Evolutionary conservation across 352 stramenopile species (phyloP).

Genomic region (Phytophthora chlamydospora): DNA sequence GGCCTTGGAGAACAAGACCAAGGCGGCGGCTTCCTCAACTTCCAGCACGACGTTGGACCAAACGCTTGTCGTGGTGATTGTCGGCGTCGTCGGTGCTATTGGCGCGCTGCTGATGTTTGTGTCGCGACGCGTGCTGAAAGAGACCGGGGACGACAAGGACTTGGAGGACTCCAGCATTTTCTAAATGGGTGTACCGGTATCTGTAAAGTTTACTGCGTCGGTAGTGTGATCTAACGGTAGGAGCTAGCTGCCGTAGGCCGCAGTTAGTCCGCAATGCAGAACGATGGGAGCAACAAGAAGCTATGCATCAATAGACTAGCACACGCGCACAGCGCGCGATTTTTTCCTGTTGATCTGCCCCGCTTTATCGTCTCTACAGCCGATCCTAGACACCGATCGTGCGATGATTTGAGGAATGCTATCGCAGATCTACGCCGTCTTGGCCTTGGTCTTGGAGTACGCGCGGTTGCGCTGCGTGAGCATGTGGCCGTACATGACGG

Average conservation of each 20-base stretch:
- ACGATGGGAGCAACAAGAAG: constrained; percentile 29
- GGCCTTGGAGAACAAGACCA: constrained; percentile 27
- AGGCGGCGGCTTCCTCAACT: constrained; percentile 16
- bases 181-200: constrained; percentile 27
- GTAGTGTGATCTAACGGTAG: constrained; percentile 21
- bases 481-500: constrained; percentile 90
- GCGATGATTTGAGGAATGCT: background rate
- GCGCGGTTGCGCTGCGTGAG: constrained; percentile 83
- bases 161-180: constrained; percentile 31
- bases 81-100: constrained; percentile 64
- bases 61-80: constrained; percentile 61
- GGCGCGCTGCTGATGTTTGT: constrained; percentile 53
- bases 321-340: constrained; percentile 21
- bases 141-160: constrained; percentile 48
- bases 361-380: constrained; percentile 10
- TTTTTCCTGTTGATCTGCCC: constrained; percentile 30
- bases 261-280: constrained; percentile 10
- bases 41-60: constrained; percentile 43
- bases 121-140: constrained; percentile 62
- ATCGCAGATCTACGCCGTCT: constrained; percentile 52
- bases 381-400: constrained; percentile 8
- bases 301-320: constrained; percentile 33
- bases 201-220: constrained; percentile 36
- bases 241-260: constrained; percentile 8
- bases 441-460: constrained; percentile 82